These are phyloP conservation scores for Solanum hybrid DNA, from an alignment of 305 asterid species.

Conservation along the genomic window DNA sequence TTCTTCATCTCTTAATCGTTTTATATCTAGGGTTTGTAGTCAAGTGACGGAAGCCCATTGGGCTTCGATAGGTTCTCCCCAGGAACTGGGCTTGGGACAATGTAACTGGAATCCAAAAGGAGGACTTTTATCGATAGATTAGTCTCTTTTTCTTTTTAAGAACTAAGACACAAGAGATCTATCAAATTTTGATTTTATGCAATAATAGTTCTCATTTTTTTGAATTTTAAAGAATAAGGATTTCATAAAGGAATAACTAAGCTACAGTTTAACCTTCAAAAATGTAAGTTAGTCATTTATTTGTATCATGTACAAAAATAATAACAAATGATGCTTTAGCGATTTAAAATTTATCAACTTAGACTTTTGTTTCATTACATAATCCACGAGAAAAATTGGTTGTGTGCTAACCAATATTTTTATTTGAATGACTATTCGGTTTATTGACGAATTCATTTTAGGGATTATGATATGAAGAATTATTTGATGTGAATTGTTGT, in stretches of 20 bases:
- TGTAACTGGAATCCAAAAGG: neutral
- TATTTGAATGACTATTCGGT: neutral
- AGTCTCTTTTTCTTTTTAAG: neutral
- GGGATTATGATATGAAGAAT: neutral
- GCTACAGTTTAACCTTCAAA: neutral
- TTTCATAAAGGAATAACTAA: neutral
- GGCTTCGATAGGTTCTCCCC: neutral
- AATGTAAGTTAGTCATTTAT: neutral
- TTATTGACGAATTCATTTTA: neutral
- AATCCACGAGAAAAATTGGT: neutral
- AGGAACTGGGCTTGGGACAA: neutral
- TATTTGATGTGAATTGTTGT: neutral
- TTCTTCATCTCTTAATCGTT: neutral
- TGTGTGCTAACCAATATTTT: neutral
- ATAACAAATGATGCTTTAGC: neutral
- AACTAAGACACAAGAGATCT: neutral
- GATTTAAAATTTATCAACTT: neutral
- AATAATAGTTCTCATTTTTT: neutral
- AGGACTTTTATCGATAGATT: neutral
- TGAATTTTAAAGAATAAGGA: neutral
- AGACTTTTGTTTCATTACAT: neutral
- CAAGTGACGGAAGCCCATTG: neutral
- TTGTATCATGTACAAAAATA: neutral
- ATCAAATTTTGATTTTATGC: neutral
- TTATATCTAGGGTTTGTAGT: constrained; percentile 10